Base-by-base conservation (phyloP, 441 rosid species). In the Brassica balearica region DNA sequence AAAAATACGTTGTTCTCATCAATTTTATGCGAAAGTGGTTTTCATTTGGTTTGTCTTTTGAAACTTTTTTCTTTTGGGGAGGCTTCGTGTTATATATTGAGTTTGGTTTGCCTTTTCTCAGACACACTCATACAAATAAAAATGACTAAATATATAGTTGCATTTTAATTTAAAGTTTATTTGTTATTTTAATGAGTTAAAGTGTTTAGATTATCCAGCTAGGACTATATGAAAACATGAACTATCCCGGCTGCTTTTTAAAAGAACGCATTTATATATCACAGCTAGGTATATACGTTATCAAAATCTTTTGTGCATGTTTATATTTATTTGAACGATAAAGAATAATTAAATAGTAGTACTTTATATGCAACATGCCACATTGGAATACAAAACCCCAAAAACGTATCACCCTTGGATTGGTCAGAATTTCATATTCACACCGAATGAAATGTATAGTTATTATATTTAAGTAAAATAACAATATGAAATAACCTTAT, bases 341-440 rank as follows among this genome's bases (percentile, higher is more conserved):
- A 2, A 55, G 53, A 15, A 15, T 15, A 55, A 55, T 15, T 55
- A 6, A 55, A 17, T 55, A 15, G 59, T 55, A 55, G 25, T 56
- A 56, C 11, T 56, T 56, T 56, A 56, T 56, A 56, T 56, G 61
- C 82, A 80, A 80, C 82, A 75, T 80, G 72, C 76, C 76, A 69
- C 76, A 65, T 75, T 80, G 82, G 76, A 65, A 74, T 68, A 68
- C 53, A 79, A 69, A 53, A 62, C 19, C 46, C 70, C 14, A 8
- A 55, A 74, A 55, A 22, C 29, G 62, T 56, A 48, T 78, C 70
- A 15, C 60, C 6, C 23, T 55, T 55, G 60, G 60, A 17, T 55
- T 55, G 60, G 60, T 55, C 9, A 15, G 17, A 53, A 14, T 53
- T 15, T 53, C 60, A 55, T 55, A 17, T 55, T 55, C 11, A 55